Evolutionary conservation across 257 asterid species (phyloP), one percentile per base, ranked within the genome.

Genomic region (Anisodus tanguticus): DNA sequence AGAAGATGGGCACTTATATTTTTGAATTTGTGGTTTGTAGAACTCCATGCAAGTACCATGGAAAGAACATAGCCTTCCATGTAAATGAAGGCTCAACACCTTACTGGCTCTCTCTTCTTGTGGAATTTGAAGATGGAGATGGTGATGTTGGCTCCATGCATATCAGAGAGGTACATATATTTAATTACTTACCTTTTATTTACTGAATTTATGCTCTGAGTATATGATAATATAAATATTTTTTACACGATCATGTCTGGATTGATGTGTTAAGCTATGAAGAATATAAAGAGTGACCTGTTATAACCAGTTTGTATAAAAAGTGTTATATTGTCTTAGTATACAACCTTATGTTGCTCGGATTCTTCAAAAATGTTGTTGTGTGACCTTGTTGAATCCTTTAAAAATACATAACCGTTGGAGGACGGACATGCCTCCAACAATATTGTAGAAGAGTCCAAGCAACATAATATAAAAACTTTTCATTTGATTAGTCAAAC

Each of bases 81-180:
- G 99, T 93, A 39, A 96, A 94, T 55, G 99, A 94, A 90, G 99
- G 99, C 62, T 96, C 99, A 63, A 96, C 98, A 1, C 88, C 89
- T 51, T 93, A 86, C 82, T 96, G 98, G 98, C 94, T 96, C 16
- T 96, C 99, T 2, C 88, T 96, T 39, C 85, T 96, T 82, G 95
- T 93, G 76, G 99, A 96, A 64, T 96, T 92, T 68, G 99, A 96
- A 86, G 95, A 90, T 84, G 99, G 95, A 26, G 99, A 96, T 85
- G 98, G 99, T 55, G 98, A 92, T 82, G 83, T 96, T 59, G 98
- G 98, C 43, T 92, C 98, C 7, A 96, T 96, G 99, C 98, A 92
- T 79, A 92, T 96, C 59, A 86, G 95, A 90, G 90, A 94, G 98
- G 99, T 96, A 92, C 11, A 8, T 35, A 17, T 13, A 19, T 41